Evolutionary conservation across 2,329 filamentous ascomycete genomes (phyloP).

Genomic region (Epichloe coenophiala): DNA sequence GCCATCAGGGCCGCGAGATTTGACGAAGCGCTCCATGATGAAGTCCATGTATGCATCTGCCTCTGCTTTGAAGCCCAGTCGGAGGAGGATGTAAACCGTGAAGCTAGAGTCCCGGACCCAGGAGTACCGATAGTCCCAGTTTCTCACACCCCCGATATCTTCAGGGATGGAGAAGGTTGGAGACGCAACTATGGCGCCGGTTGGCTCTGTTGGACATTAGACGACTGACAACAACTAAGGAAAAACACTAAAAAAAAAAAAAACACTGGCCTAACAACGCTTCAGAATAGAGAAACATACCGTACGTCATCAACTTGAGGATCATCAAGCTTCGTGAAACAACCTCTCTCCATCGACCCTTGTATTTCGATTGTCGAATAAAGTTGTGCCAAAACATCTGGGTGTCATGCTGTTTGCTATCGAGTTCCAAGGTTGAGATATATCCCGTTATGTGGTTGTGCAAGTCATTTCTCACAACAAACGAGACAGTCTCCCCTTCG

Average conservation of each 20-base stretch:
- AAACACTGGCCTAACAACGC: not conserved
- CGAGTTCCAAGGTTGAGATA: conserved; percentile 44
- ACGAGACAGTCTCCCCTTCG: conserved; percentile 57
- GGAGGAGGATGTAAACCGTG: conserved; percentile 63
- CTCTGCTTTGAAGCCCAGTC: conserved; percentile 62
- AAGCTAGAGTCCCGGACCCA: conserved; percentile 71
- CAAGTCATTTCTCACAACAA: conserved; percentile 52
- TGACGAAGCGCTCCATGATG: conserved; percentile 56
- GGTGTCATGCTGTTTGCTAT: conserved; percentile 53
- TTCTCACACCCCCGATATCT: conserved; percentile 52
- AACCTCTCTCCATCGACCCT: conserved; percentile 59
- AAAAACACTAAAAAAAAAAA: too few species aligned
- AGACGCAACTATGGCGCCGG: conserved; percentile 62
- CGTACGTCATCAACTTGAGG: conserved; percentile 61
- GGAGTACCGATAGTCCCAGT: conserved; percentile 63
- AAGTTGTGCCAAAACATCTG: conserved; percentile 62
- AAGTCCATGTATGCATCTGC: conserved; percentile 69
- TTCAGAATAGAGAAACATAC: conserved; percentile 9
- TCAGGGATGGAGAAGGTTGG: conserved; percentile 69
- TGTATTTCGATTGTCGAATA: conserved; percentile 57
- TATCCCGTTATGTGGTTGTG: conserved; percentile 41
- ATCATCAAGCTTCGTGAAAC: conserved; percentile 60
- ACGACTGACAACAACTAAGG: not conserved
- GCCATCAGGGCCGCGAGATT: conserved; percentile 44
- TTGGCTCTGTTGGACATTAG: conserved; percentile 41